Conservation (phyloP, 805 yeast genomes). For the Wickerhamomyces ciferrii region DNA sequence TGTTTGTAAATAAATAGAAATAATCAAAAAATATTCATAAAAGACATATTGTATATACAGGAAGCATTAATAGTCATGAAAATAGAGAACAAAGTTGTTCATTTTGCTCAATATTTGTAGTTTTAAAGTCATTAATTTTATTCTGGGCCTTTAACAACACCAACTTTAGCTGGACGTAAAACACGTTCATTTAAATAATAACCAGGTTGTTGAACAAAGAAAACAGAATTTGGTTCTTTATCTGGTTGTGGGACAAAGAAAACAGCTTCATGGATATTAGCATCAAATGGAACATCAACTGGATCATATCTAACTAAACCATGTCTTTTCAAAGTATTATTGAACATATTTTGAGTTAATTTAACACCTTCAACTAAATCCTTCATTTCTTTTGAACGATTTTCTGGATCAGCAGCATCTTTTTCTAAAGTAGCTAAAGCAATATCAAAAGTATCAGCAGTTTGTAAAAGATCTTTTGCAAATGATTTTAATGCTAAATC, state of each 20-base stretch:
- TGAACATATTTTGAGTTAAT: slow-evolving; percentile 43
- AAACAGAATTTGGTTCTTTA: slow-evolving; percentile 48
- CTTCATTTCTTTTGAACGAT: slow-evolving; percentile 34
- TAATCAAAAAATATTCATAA: neutral
- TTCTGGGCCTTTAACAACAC: slow-evolving; percentile 40
- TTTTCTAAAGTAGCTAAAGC: slow-evolving; percentile 20
- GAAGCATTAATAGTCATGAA: neutral
- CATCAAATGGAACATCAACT: slow-evolving; percentile 43
- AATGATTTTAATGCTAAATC: slow-evolving; percentile 23
- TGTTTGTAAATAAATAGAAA: neutral
- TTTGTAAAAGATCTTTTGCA: slow-evolving; percentile 23
- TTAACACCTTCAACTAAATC: slow-evolving; percentile 47
- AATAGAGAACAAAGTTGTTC: neutral
- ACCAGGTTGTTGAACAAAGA: slow-evolving; percentile 50
- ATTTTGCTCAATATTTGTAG: neutral
- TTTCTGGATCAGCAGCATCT: slow-evolving; percentile 17
- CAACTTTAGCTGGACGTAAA: slow-evolving; percentile 54
- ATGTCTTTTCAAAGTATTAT: slow-evolving; percentile 42
- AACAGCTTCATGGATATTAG: slow-evolving; percentile 49
- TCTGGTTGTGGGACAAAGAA: slow-evolving; percentile 50
- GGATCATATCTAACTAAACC: slow-evolving; percentile 47
- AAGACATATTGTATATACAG: slow-evolving; percentile 1
- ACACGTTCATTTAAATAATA: slow-evolving; percentile 46
- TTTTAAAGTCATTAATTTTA: neutral
- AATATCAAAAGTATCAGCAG: slow-evolving; percentile 24